A percentile compares a stretch with the other conserved stretches of the same genome.
Conservation (phyloP, 2,329 filamentous ascomycete genomes). For the Aspergillus sergii region DNA sequence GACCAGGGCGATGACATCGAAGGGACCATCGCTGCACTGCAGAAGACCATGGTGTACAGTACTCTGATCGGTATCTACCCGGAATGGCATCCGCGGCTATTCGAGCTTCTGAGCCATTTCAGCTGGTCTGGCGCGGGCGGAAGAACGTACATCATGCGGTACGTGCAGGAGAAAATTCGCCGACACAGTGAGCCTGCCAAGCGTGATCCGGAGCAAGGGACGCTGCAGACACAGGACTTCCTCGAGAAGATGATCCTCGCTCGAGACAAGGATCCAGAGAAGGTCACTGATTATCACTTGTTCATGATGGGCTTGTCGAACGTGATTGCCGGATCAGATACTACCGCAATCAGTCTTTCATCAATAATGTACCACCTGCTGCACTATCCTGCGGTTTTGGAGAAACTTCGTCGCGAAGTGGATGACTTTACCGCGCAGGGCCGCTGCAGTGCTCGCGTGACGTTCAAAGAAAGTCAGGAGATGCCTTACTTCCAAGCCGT, state of each 20-base stretch:
- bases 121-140: constrained; percentile 34
- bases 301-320: constrained; percentile 42
- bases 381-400: constrained; percentile 32
- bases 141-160: constrained; percentile 35
- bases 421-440: constrained; percentile 27
- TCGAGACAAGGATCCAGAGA: constrained; percentile 46
- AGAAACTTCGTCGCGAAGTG: constrained; percentile 36
- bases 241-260: constrained; percentile 47
- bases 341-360: constrained; percentile 53
- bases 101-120: constrained; percentile 32
- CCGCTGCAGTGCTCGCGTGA: constrained; percentile 30
- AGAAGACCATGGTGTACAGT: constrained; percentile 39
- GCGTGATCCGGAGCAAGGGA: not conserved
- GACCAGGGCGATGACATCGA: constrained; percentile 51
- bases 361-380: constrained; percentile 51
- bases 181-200: constrained; percentile 24
- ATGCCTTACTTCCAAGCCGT: constrained; percentile 58
- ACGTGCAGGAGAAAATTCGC: constrained; percentile 36
- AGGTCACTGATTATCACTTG: constrained; percentile 44
- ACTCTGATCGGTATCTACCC: constrained; percentile 48
- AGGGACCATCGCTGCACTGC: constrained; percentile 45
- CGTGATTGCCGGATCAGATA: constrained; percentile 44
- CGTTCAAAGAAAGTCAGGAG: constrained; percentile 43
- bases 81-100: constrained; percentile 41
- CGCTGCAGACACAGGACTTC: constrained; percentile 38